Base-by-base conservation (phyloP, 345 rosid species). In the Murraya paniculata region DNA sequence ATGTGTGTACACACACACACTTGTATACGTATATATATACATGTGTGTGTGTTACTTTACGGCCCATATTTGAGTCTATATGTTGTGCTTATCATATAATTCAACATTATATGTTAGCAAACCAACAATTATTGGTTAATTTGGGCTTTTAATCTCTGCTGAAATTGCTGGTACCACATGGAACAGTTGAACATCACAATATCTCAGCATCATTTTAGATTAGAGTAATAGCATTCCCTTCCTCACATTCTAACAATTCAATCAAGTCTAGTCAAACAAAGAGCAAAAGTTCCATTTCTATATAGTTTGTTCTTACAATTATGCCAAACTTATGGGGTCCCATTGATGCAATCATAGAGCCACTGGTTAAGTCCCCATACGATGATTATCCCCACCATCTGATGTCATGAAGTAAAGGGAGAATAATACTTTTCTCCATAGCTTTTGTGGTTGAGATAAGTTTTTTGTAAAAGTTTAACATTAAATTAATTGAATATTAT, bases 201-300 rank as follows among this genome's bases (percentile, higher is more conserved):
- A 72, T 39, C 24, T 24, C 10, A 25, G 27, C 77, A 36, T 76
- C 31, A 39, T 62, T 65, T 24, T 36, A 55, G 19, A 21, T 27
- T 39, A 14, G 18, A 45, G 22, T 53, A 18, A 3, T 27, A 45
- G 25, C 14, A 30, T 68, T 56, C 45, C 27, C 30, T 56, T 36
- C 30, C 75, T 33, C 27, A 31, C 16, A 53, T 33, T 69, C 19
- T 31, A 57, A 69, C 64, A 22, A 82, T 31, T 56, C 35, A 64
- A 67, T 55, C 35, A 25, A 22, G 64, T 68, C 76, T 69, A 41
- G 79, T 82, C 84, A 82, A 45, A 57, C 53, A 24, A 57, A 71
- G 7, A 28, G 56, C 79, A 7, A 39, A 55, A 35, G 53, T 10
- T 58, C 55, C 36, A 41, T 24, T 41, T 21, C 56, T 19, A 58